These are phyloP conservation scores for Desmodesmus armatus DNA, from an alignment of 139 green algal species.

Conservation along the genomic window DNA sequence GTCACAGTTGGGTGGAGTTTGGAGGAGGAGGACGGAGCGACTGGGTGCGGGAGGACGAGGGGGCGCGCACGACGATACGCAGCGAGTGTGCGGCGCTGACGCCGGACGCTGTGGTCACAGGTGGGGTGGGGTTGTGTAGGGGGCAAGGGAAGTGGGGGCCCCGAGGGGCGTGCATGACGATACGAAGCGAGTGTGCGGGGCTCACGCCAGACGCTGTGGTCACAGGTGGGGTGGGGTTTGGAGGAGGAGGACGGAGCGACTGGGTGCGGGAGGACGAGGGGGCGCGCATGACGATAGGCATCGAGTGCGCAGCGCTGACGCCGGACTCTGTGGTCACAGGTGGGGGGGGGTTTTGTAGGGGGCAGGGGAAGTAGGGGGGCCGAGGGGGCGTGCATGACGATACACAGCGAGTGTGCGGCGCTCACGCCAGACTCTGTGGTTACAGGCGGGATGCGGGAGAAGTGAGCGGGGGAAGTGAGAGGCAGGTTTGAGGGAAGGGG, in stretches of 20 bases:
- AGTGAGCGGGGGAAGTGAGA: no score
- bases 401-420: slow-evolving; percentile 2
- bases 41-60: slow-evolving; percentile 93
- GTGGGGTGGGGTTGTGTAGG: no score
- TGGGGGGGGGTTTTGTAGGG: no score
- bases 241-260: neutral
- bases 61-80: slow-evolving; percentile 76
- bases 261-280: slow-evolving; percentile 94
- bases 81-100: slow-evolving; percentile 49
- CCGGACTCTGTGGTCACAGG: slow-evolving; percentile 80
- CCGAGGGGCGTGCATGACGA: slow-evolving; percentile 76
- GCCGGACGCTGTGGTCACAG: slow-evolving; percentile 78
- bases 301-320: slow-evolving; percentile 48
- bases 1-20: slow-evolving; percentile 76
- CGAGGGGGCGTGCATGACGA: slow-evolving; percentile 77
- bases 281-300: slow-evolving; percentile 75
- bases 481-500: no score
- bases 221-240: slow-evolving; percentile 61
- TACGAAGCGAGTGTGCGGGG: slow-evolving; percentile 9
- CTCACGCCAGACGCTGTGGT: slow-evolving; percentile 72
- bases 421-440: slow-evolving; percentile 72
- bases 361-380: no score
- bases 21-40: neutral
- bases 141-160: no score
- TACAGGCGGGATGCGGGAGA: slow-evolving; percentile 67